Base-by-base conservation (phyloP, 306 rosid genomes). In the Leucaena leucocephala region DNA sequence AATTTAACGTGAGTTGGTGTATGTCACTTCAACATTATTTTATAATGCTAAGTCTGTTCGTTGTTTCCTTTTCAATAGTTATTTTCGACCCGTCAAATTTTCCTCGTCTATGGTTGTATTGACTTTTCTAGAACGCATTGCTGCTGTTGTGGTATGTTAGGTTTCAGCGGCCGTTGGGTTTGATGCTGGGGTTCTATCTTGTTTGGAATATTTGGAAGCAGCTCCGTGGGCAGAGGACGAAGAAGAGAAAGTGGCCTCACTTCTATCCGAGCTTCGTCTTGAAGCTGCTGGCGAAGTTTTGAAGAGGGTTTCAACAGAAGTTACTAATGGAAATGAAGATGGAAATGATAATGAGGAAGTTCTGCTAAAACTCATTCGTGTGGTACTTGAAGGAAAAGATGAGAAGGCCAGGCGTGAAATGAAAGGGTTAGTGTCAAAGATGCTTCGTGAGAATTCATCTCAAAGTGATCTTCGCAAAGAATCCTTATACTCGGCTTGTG, bases 221-320 rank as follows among this genome's bases (percentile, higher is more conserved):
- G 97, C 97, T 2, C 97, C 98, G 0, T 92, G 98, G 97, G 94
- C 91, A 0, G 98, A 95, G 88, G 98, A 95, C 71, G 98, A 95
- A 83, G 98, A 95, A 78, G 97, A 95, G 87, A 95, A 95, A 78
- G 98, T 92, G 86, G 97, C 98, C 4, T 85, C 97, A 0, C 83
- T 95, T 9, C 79, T 95, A 54, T 90, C 94, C 0, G 98, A 92
- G 87, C 98, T 95, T 33, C 95, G 85, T 64, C 97, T 95, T 64
- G 97, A 92, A 81, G 82, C 92, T 27, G 89, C 95, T 17, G 92
- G 90, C 83, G 97, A 95, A 40, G 98, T 95, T 86, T 86, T 92
- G 66, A 92, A 92, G 83, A 88, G 98, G 86, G 94, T 95, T 68
- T 95, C 98, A 0, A 67, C 84, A 92, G 99, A 93, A 62, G 87